These are phyloP conservation scores for Trichoderma sp. DNA, from an alignment of 2,329 filamentous ascomycete genomes.

Conservation along the genomic window DNA sequence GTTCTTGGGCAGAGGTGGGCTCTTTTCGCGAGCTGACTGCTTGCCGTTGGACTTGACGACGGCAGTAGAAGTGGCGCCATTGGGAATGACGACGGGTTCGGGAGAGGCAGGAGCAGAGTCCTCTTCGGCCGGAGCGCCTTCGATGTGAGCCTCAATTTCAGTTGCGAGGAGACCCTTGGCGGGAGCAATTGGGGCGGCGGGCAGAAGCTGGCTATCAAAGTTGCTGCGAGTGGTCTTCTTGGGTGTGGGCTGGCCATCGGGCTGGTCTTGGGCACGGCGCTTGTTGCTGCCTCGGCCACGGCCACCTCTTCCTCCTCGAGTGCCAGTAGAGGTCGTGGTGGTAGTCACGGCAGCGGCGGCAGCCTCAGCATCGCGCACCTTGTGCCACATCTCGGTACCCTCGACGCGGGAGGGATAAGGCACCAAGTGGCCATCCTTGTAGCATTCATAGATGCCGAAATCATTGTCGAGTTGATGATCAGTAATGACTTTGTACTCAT, in stretches of 20 bases:
- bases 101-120: conserved; percentile 41
- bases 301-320: conserved; percentile 34
- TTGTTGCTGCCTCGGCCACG: conserved; percentile 44
- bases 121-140: conserved; percentile 38
- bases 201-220: conserved; percentile 32
- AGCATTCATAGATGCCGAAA: conserved; percentile 46
- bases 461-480: conserved; percentile 46
- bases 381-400: conserved; percentile 46
- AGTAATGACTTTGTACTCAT: conserved; percentile 47
- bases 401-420: conserved; percentile 48
- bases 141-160: conserved; percentile 38
- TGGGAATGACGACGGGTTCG: conserved; percentile 34
- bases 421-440: conserved; percentile 45
- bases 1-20: conserved; percentile 42
- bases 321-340: conserved; percentile 30
- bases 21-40: conserved; percentile 40
- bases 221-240: conserved; percentile 48
- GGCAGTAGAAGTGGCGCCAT: conserved; percentile 30
- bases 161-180: conserved; percentile 44
- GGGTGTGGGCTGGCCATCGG: conserved; percentile 50
- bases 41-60: conserved; percentile 33
- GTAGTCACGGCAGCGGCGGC: conserved; percentile 36
- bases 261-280: conserved; percentile 53
- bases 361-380: conserved; percentile 40
- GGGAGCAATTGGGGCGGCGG: conserved; percentile 30